Conservation (phyloP, 352 stramenopile genomes). For the Phytophthora europaea region DNA sequence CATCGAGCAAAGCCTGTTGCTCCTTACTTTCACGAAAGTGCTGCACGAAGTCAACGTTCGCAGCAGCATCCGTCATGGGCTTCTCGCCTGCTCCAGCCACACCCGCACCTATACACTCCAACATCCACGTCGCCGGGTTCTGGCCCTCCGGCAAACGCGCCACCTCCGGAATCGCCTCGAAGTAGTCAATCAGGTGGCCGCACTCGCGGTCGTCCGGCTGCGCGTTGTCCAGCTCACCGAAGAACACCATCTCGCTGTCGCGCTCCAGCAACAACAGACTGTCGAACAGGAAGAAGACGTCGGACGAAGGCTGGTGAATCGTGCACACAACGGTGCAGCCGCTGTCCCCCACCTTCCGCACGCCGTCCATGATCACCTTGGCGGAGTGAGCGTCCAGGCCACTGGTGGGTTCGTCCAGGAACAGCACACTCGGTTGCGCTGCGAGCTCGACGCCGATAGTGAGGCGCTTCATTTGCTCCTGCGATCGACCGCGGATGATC, state of each 20-base stretch:
- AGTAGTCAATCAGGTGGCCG: constrained; percentile 47
- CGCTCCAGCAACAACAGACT: constrained; percentile 79
- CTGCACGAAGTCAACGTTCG: constrained; percentile 33
- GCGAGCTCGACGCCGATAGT: constrained; percentile 93
- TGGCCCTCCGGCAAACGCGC: constrained; percentile 34
- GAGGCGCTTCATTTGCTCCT: constrained; percentile 71
- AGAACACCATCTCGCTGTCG: constrained; percentile 66
- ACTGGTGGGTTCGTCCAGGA: constrained; percentile 89
- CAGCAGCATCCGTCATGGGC: constrained; percentile 9
- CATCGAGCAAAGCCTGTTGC: no score
- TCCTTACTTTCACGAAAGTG: constrained; percentile 38
- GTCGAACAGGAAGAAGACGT: constrained; percentile 70
- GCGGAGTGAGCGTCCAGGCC: constrained; percentile 89
- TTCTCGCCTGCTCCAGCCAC: constrained; percentile 21
- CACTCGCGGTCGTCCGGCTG: constrained; percentile 22
- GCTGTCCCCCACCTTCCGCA: constrained; percentile 58
- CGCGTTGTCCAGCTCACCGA: constrained; percentile 44
- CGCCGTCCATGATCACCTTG: constrained; percentile 81
- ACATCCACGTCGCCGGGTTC: constrained; percentile 86
- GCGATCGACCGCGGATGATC: constrained; percentile 45
- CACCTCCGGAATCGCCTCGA: constrained; percentile 42
- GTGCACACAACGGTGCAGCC: constrained; percentile 80
- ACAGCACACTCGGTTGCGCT: constrained; percentile 82
- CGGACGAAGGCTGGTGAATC: constrained; percentile 41
- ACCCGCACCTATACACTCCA: constrained; percentile 62